Percentiles rank a stretch among this genome's conserved stretches.
Evolutionary conservation across 495 filamentous ascomycete species (phyloP).

Genomic region (Cercophora scortea): DNA sequence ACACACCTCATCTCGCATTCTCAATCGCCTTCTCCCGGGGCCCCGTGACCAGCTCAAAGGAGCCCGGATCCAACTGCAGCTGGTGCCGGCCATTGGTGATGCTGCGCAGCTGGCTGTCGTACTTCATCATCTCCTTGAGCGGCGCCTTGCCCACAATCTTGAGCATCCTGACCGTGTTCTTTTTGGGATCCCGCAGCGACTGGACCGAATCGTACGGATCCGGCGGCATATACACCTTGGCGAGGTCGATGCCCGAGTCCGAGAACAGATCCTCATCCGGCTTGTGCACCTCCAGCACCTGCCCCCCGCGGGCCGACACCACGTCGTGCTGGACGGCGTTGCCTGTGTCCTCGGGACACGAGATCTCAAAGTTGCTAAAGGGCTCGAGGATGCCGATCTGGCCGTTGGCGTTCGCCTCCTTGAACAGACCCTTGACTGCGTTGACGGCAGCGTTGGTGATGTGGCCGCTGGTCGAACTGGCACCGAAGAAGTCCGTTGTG

Average conservation of each 20-base stretch:
- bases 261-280: slow-evolving; percentile 26
- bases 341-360: slow-evolving; percentile 70
- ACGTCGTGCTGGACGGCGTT: slow-evolving; percentile 89
- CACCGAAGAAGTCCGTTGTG: slow-evolving; percentile 50
- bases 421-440: slow-evolving; percentile 60
- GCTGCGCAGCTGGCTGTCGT: slow-evolving; percentile 81
- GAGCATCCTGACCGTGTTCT: slow-evolving; percentile 33
- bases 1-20: background rate
- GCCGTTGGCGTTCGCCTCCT: slow-evolving; percentile 37
- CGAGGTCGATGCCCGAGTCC: slow-evolving; percentile 48
- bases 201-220: slow-evolving; percentile 68
- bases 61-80: slow-evolving; percentile 86
- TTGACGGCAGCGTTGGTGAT: slow-evolving; percentile 69
- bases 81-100: slow-evolving; percentile 84
- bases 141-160: slow-evolving; percentile 77
- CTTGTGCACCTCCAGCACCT: slow-evolving; percentile 73
- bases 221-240: slow-evolving; percentile 70
- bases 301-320: slow-evolving; percentile 71
- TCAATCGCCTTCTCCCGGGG: slow-evolving; percentile 36
- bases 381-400: slow-evolving; percentile 76
- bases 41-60: slow-evolving; percentile 76
- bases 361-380: slow-evolving; percentile 79
- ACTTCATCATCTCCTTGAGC: slow-evolving; percentile 94
- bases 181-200: slow-evolving; percentile 31
- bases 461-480: slow-evolving; percentile 59